Evolutionary conservation across 2,329 filamentous ascomycete genomes (phyloP).

Genomic region (Didymellaceae sp.): DNA sequence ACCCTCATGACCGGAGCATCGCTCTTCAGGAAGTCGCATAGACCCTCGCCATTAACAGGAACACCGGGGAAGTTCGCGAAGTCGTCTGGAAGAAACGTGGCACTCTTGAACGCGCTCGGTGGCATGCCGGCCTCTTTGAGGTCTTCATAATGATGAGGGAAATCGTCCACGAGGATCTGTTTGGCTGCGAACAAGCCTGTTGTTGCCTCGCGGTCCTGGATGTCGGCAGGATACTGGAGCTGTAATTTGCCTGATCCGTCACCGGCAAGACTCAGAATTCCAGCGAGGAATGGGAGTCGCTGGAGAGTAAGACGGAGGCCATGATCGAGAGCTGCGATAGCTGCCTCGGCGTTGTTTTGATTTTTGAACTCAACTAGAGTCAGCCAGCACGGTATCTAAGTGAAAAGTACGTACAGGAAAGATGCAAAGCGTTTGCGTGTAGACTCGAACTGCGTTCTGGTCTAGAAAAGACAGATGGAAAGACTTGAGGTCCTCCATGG

Average conservation of each 20-base stretch:
- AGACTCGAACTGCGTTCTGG: slow-evolving; percentile 42
- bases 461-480: slow-evolving; percentile 42
- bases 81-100: slow-evolving; percentile 40
- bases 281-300: slow-evolving; percentile 41
- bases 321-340: slow-evolving; percentile 31
- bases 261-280: slow-evolving; percentile 36
- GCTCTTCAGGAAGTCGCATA: slow-evolving; percentile 32
- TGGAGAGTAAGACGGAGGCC: slow-evolving; percentile 35
- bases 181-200: slow-evolving; percentile 31
- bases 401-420: slow-evolving; percentile 32
- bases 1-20: slow-evolving; percentile 40
- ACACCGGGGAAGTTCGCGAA: slow-evolving; percentile 37
- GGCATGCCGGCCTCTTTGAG: slow-evolving; percentile 44
- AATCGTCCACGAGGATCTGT: slow-evolving; percentile 26
- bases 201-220: slow-evolving; percentile 24
- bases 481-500: slow-evolving; percentile 25
- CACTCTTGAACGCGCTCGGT: slow-evolving; percentile 37
- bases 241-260: slow-evolving; percentile 32
- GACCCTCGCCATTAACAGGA: slow-evolving; percentile 36
- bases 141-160: slow-evolving; percentile 36
- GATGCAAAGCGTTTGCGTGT: slow-evolving; percentile 39
- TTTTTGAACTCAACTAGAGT: slow-evolving; percentile 33
- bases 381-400: neutral
- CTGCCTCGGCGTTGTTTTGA: slow-evolving; percentile 32
- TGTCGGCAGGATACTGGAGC: slow-evolving; percentile 33